phyloP scores from a whole-genome alignment of 2,329 filamentous ascomycete species.

The Anthostomella pinea region DNA sequence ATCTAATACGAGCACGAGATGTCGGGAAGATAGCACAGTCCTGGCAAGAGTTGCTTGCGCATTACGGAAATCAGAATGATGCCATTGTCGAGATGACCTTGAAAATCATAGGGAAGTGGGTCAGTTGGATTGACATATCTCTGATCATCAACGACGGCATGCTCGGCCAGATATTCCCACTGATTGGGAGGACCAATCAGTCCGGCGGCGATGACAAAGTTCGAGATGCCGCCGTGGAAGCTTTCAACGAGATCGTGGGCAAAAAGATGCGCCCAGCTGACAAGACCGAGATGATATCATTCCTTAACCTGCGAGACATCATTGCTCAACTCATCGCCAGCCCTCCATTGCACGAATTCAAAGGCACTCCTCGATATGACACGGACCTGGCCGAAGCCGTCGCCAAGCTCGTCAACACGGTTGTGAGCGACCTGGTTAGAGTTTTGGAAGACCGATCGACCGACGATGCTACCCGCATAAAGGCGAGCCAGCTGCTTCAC shows the following conservation, averaged over 20 bases:
- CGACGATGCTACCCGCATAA: conserved; percentile 62
- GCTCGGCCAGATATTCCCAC: conserved; percentile 78
- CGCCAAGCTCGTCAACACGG: conserved; percentile 91
- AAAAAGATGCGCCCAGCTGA: conserved; percentile 97
- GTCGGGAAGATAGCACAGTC: conserved; percentile 83
- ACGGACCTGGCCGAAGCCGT: conserved; percentile 93
- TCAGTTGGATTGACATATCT: conserved; percentile 97
- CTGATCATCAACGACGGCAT: conserved; percentile 88
- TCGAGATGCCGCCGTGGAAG: conserved; percentile 87
- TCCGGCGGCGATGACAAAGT: conserved; percentile 70
- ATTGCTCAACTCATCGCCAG: conserved; percentile 83
- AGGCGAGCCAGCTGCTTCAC: conserved; percentile 78
- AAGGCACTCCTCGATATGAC: conserved; percentile 84
- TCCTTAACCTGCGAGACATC: conserved; percentile 83
- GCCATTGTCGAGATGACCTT: conserved; percentile 81
- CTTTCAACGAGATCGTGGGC: conserved; percentile 90
- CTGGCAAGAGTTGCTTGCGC: conserved; percentile 85
- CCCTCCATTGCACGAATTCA: conserved; percentile 73
- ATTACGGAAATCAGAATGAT: conserved; percentile 70
- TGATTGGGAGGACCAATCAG: conserved; percentile 72
- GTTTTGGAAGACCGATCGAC: conserved; percentile 69
- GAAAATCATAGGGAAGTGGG: conserved; percentile 92
- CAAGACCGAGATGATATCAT: conserved; percentile 90
- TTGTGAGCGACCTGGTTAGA: conserved; percentile 80
- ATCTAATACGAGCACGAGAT: conserved; percentile 81